phyloP scores from a whole-genome alignment of 2,329 filamentous ascomycete genomes.

The Karstenula rhodostoma region DNA sequence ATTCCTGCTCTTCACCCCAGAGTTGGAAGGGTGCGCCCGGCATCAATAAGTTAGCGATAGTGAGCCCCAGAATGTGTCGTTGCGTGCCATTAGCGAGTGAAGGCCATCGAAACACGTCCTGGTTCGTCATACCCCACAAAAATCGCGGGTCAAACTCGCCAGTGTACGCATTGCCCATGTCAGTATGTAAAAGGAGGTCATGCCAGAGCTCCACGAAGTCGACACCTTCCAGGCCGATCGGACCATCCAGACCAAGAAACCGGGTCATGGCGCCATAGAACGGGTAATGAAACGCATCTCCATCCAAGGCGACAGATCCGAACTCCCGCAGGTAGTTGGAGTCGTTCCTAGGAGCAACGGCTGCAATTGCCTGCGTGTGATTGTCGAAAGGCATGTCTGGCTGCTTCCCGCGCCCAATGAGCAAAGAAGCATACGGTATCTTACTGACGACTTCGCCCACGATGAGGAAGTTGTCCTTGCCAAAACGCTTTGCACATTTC shows the following conservation, averaged over 20 bases:
- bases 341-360: slow-evolving; percentile 54
- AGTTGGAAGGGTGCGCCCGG: slow-evolving; percentile 68
- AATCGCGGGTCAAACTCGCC: slow-evolving; percentile 70
- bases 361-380: slow-evolving; percentile 58
- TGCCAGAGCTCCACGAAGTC: slow-evolving; percentile 65
- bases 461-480: slow-evolving; percentile 71
- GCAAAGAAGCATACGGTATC: slow-evolving; percentile 67
- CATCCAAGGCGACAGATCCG: slow-evolving; percentile 64
- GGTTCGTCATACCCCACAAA: slow-evolving; percentile 70
- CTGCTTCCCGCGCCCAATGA: slow-evolving; percentile 68
- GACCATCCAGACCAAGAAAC: slow-evolving; percentile 67
- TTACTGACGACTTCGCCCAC: slow-evolving; percentile 70
- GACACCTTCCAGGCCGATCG: slow-evolving; percentile 31
- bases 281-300: slow-evolving; percentile 69
- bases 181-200: slow-evolving; percentile 65
- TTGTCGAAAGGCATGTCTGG: slow-evolving; percentile 61
- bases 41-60: slow-evolving; percentile 66
- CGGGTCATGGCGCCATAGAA: slow-evolving; percentile 69
- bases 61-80: slow-evolving; percentile 65
- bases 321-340: slow-evolving; percentile 62
- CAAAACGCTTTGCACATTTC: slow-evolving; percentile 63
- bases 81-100: slow-evolving; percentile 65
- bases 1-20: slow-evolving; percentile 73
- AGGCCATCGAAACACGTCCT: slow-evolving; percentile 72
- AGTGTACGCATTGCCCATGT: slow-evolving; percentile 67